phyloP scores from a whole-genome alignment of 2,329 filamentous ascomycete species.

The Tricladium varicosporioides region DNA sequence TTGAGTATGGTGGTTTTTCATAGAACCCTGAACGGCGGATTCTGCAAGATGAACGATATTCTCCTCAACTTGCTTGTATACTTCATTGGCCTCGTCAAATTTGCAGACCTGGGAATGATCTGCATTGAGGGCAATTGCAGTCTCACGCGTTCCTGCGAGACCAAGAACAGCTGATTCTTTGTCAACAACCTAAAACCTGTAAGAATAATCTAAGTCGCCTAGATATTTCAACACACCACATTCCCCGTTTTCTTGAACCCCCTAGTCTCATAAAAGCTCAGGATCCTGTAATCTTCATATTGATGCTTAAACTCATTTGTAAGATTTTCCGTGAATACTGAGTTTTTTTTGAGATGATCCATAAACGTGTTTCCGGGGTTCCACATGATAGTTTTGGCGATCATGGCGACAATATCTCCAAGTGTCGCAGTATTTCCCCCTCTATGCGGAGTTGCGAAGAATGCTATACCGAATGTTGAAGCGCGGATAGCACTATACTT shows the following conservation, averaged over 20 bases:
- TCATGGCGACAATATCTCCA: conserved; percentile 15
- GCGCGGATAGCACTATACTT: conserved; percentile 19
- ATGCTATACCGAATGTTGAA: conserved; percentile 21
- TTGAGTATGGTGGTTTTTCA: neutral
- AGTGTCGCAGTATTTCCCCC: conserved; percentile 19
- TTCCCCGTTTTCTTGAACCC: neutral
- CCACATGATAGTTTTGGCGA: conserved; percentile 3
- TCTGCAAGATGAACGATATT: neutral
- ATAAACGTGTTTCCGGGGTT: neutral
- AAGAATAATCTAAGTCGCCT: no score
- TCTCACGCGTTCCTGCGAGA: neutral
- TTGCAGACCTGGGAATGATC: conserved; percentile 4
- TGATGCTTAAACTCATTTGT: conserved; percentile 1
- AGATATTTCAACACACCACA: neutral
- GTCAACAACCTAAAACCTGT: neutral
- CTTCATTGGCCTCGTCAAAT: neutral
- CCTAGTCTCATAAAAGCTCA: conserved; percentile 2
- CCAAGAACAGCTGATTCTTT: neutral
- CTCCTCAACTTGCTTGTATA: neutral
- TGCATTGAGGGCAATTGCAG: neutral
- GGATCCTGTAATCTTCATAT: neutral
- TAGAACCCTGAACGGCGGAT: neutral
- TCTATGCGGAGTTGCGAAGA: conserved; percentile 30
- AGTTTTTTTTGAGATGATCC: conserved; percentile 2
- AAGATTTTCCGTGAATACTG: neutral